Base-by-base conservation (phyloP, 345 rosid genomes). In the Populus simonii region DNA sequence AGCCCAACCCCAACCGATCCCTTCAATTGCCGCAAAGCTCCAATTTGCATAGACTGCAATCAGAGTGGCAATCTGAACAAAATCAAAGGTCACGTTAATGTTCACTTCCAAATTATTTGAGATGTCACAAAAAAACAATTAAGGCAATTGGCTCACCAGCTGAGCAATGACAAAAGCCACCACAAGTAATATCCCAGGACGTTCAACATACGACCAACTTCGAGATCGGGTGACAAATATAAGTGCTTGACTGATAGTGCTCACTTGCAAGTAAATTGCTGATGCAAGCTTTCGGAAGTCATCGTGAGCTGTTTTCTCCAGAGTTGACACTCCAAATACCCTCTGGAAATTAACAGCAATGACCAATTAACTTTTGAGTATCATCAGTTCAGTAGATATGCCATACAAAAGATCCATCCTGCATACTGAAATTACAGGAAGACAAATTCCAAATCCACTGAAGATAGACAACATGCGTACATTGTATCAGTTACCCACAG, bases 1-100 rank as follows among this genome's bases (percentile, higher is more conserved):
- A 11, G 99, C 99, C 99, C 99, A 96, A 74, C 98, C 97, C 99
- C 99, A 96, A 59, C 98, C 99, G 23, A 96, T 96, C 41, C 99
- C 99, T 86, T 93, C 95, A 35, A 96, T 93, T 1, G 97, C 99
- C 71, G 98, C 94, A 81, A 96, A 96, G 81, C 91, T 86, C 98
- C 97, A 96, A 73, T 76, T 92, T 17, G 99, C 99, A 71, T 96
- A 93, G 25, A 96, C 99, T 16, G 98, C 99, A 84, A 93, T 93
- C 66, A 96, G 85, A 43, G 99, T 96, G 63, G 99, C 99, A 80
- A 93, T 87, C 99, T 96, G 86, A 78, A 70, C 39, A 82, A 9
- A 77, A 68, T 39, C 20, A 75, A 75, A 68, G 3, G n/a, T n/a
- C 72, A 76, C 47, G 41, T 33, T 36, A 29, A 76, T 68, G 39